Evolutionary conservation across 1,284 basidiomycete species (phyloP).

Genomic region (Cutaneotrichosporon sp.): DNA sequence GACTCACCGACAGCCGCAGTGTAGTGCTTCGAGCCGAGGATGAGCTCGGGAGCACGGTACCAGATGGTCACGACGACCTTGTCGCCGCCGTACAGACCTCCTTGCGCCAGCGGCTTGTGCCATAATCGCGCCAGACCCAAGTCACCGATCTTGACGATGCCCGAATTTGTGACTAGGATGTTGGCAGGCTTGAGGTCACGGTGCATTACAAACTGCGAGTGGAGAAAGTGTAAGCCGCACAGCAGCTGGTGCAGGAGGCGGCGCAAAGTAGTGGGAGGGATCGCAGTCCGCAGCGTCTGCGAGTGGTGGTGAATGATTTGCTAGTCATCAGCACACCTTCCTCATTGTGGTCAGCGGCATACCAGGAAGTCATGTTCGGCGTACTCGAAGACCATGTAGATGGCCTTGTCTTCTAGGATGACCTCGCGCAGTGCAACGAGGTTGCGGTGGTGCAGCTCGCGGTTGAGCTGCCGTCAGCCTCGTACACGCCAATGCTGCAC

Average conservation of each 20-base stretch:
- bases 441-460: constrained; percentile 92
- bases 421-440: constrained; percentile 90
- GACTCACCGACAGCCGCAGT: constrained; percentile 76
- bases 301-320: constrained; percentile 99
- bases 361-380: constrained; percentile 98
- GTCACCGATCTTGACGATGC: constrained; percentile 97
- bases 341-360: not conserved
- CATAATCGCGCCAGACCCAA: constrained; percentile 84
- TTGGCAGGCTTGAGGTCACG: constrained; percentile 90
- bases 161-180: constrained; percentile 86
- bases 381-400: constrained; percentile 99
- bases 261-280: constrained; percentile 79
- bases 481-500: not conserved
- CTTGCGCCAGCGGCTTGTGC: constrained; percentile 49
- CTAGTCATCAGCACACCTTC: constrained; percentile 53
- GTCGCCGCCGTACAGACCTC: constrained; percentile 70
- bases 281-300: constrained; percentile 73
- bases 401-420: constrained; percentile 95
- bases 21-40: constrained; percentile 94
- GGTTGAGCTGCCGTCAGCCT: constrained; percentile 67
- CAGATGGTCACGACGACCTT: constrained; percentile 99
- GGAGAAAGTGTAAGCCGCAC: constrained; percentile 91
- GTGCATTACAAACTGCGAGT: constrained; percentile 84
- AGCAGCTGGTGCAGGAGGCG: constrained; percentile 94
- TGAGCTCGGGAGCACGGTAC: constrained; percentile 95